These are phyloP conservation scores for Olyra latifolia DNA, from an alignment of 176 grass and related monocot species.

Conservation along the genomic window DNA sequence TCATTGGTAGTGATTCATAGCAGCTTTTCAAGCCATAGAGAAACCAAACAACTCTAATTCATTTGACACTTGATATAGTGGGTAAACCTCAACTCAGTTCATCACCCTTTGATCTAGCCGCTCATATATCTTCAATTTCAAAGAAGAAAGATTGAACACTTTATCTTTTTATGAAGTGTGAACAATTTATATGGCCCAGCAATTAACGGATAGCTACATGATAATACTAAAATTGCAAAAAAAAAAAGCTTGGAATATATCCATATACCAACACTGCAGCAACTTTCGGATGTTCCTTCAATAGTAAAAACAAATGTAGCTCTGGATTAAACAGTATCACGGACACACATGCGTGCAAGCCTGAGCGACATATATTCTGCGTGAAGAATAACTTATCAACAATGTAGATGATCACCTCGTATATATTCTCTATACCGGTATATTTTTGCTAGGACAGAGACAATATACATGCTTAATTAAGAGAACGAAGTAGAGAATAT, in stretches of 20 bases:
- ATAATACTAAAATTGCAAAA: background rate
- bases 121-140: background rate
- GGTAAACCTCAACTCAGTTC: background rate
- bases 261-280: background rate
- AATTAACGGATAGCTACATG: background rate
- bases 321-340: background rate
- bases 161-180: background rate
- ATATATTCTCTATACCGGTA: background rate
- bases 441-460: background rate
- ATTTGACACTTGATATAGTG: background rate
- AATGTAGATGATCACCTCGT: background rate
- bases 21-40: too few relatives aligned
- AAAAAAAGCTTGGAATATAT: background rate
- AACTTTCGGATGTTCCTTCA: slow-evolving; percentile 2
- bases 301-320: background rate
- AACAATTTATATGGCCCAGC: background rate
- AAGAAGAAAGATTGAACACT: background rate
- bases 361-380: background rate
- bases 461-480: too few relatives aligned
- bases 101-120: background rate
- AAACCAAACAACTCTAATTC: too few relatives aligned
- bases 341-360: slow-evolving; percentile 4
- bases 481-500: background rate
- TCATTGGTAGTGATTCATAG: too few relatives aligned
- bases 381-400: slow-evolving; percentile 26